phyloP scores from a whole-genome alignment of 2,329 filamentous ascomycete species.

The Lasiodiplodia hormozganensis region DNA sequence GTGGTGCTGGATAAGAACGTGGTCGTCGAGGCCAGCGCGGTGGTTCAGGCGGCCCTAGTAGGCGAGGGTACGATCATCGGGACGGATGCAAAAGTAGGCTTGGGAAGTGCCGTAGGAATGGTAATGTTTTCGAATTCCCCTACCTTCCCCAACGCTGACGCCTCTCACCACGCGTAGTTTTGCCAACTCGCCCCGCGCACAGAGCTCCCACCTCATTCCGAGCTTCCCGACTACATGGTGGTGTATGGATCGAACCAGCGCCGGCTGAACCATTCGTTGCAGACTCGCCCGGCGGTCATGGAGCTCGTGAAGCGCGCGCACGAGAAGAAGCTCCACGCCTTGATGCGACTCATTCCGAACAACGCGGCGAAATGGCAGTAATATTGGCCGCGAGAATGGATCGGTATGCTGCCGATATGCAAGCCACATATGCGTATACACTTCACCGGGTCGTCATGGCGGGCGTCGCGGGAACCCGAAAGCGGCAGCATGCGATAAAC shows the following conservation, averaged over 20 bases:
- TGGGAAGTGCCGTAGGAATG: slow-evolving; percentile 49
- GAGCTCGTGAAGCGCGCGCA: slow-evolving; percentile 41
- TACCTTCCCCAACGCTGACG: not conserved
- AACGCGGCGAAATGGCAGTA: slow-evolving; percentile 44
- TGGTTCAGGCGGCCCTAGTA: slow-evolving; percentile 47
- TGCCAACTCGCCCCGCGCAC: slow-evolving; percentile 53
- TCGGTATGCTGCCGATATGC: not conserved
- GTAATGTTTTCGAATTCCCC: slow-evolving; percentile 35
- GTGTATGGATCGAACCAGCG: slow-evolving; percentile 49
- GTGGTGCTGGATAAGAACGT: slow-evolving; percentile 51
- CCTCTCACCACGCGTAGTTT: slow-evolving; percentile 39
- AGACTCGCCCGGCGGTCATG: slow-evolving; percentile 40
- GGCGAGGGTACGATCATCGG: slow-evolving; percentile 47
- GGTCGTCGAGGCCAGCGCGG: slow-evolving; percentile 52
- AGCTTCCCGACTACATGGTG: slow-evolving; percentile 54
- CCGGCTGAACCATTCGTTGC: slow-evolving; percentile 49
- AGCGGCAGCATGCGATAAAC: not conserved
- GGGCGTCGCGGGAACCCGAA: not conserved
- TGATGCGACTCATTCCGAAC: slow-evolving; percentile 45
- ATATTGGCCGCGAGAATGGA: not conserved
- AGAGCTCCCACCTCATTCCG: slow-evolving; percentile 44
- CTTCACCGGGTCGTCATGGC: not conserved
- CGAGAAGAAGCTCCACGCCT: slow-evolving; percentile 45
- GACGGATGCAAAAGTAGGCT: slow-evolving; percentile 41
- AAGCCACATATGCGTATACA: not conserved